Base-by-base conservation (phyloP, 371 early-diverging fungal genomes). In the Mortierella sp. region DNA sequence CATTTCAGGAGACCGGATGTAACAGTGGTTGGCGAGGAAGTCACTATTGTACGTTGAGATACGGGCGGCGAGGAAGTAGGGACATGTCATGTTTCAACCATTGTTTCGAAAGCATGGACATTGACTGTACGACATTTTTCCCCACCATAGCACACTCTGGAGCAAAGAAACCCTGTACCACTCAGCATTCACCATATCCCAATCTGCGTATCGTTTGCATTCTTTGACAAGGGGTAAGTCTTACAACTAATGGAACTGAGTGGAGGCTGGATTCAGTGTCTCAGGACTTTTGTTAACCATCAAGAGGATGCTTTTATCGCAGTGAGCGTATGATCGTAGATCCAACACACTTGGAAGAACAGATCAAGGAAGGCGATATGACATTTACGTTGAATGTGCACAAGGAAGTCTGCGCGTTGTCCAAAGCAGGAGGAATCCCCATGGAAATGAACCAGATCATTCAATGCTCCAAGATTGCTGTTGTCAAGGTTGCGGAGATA, bases 1-100 rank as follows among this genome's bases (percentile, higher is more conserved):
- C 96, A 97, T 71, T 98, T 97, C 72, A 85, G 93, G 54, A 82
- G 97, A 34, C 97, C 97, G 16, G 99, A 97, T 69, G 94, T 97
- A 41, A 92, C 95, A 19, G 93, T 98, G 0, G 86, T 88, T 13
- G 97, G 95, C 31, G 93, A 93, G 50, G 93, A 93, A 30, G 96
- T 96, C 21, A 93, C 91, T 19, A 88, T 98, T 60, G 94, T 93
- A 88, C 71, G 90, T 83, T 21, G 51, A 9, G 8, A 31, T 39
- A 34, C 26, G 53, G 3, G 6, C 3, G 4, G n/a, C 55, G 58
- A 21, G 41, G 45, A 43, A 54, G 49, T 5, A 24, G 5, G 34
- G 8, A 16, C 39, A 39, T 14, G 10, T 14, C 14, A 39, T 39
- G 10, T n/a, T n/a, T n/a, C n/a, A n/a, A n/a, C n/a, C n/a, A n/a